Evolutionary conservation across 208 protist species (phyloP), one percentile per base, ranked within the genome.

Genomic region (Endotrypanum monterogeii): DNA sequence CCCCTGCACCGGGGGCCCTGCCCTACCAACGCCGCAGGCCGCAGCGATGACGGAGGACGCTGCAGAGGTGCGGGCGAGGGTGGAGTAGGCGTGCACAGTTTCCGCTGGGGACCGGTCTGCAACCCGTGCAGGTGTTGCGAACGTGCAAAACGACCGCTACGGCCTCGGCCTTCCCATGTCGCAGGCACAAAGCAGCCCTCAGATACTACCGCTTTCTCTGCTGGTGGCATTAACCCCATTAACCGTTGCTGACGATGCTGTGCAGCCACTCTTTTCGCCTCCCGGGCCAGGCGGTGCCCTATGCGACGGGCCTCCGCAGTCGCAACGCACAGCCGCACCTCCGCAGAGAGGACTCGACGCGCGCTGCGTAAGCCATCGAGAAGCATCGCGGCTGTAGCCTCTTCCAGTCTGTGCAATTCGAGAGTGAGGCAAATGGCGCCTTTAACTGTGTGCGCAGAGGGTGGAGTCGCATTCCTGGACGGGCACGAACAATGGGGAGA

Each of bases 401-500:
- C 81, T 11, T 66, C 71, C 28, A 83, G 18, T 2, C 65, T 54
- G 56, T 83, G 79, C 30, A 76, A 63, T 44, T 78, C 70, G 50
- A 88, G 67, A 1, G 86, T 85, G 30, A 88, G 75, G 32, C 54
- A 9, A 8, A 79, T 54, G 20, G 50, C 37, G 3, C 48, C 68
- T 51, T 32, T 35, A 9, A 63, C 18, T 18, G 35, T 11, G 14
- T 55, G 46, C 7, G 25, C 46, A 60, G 67, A 60, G 23, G 32
- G 50, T 7, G 32, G 51, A 11, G 39, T 32, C 41, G 7, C 44
- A 5, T 16, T 11, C 4, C 39, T 11, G 50, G 37, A 28, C 16
- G 65, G 7, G 2, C 23, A 20, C 12, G 4, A 25, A 30, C 54
- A 28, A 3, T 7, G 46, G 7, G 46, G 56, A 14, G 57, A 30